phyloP scores from a whole-genome alignment of 2,329 filamentous ascomycete genomes.

The Purpureocillium takamizusanense region DNA sequence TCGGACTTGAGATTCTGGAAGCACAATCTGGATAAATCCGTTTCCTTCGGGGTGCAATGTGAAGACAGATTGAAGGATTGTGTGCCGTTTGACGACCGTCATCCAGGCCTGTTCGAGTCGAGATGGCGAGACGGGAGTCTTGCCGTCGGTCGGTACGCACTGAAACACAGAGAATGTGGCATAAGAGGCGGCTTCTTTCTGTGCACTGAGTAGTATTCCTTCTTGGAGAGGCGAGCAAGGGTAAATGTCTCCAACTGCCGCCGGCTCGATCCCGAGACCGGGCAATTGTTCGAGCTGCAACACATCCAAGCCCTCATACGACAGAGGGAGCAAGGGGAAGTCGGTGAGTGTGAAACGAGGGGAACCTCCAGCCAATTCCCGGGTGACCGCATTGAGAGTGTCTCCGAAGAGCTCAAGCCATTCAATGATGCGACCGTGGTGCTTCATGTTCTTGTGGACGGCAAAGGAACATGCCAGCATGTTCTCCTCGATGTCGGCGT shows the following conservation, averaged over 20 bases:
- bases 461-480: constrained; percentile 4
- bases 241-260: constrained; percentile 11
- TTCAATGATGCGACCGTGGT: constrained; percentile 3
- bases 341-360: constrained; percentile 18
- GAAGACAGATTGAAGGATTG: constrained; percentile 5
- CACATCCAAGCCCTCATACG: constrained; percentile 3
- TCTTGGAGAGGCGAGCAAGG: constrained; percentile 28
- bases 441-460: constrained; percentile 4
- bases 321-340: constrained; percentile 19
- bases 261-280: constrained; percentile 2
- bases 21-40: constrained; percentile 7
- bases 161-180: constrained; percentile 11
- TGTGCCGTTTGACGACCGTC: constrained; percentile 3
- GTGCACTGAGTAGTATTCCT: constrained; percentile 25
- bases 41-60: constrained; percentile 6
- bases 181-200: constrained; percentile 6
- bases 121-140: background rate
- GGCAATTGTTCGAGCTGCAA: constrained; percentile 3
- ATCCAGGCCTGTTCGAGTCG: constrained; percentile 8
- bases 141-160: constrained; percentile 2
- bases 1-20: background rate
- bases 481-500: constrained; percentile 4
- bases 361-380: background rate
- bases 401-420: constrained; percentile 3
- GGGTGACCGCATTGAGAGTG: background rate